Evolutionary conservation across 2,329 filamentous ascomycete species (phyloP).

Genomic region (Cordyceps cicadae): DNA sequence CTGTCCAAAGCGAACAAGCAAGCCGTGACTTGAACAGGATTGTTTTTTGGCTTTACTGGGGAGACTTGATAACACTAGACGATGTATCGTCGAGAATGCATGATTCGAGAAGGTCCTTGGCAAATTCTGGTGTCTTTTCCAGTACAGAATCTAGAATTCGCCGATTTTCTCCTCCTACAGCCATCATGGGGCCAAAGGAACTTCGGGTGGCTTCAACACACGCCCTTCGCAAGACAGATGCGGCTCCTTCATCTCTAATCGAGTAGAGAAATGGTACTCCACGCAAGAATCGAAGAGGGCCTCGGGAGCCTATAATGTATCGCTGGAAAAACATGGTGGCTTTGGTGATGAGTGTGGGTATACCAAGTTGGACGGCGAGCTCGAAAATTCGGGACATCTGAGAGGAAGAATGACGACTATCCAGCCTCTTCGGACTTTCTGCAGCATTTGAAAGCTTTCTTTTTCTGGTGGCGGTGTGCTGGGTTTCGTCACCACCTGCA

Average conservation of each 20-base stretch:
- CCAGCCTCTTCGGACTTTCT: background rate
- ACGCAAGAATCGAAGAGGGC: no score
- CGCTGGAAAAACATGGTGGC: background rate
- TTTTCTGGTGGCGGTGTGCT: no score
- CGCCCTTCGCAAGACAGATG: background rate
- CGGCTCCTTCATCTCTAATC: background rate
- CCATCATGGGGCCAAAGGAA: background rate
- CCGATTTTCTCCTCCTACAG: background rate
- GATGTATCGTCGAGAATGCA: background rate
- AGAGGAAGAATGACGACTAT: no score
- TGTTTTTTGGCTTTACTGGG: background rate
- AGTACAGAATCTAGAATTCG: background rate
- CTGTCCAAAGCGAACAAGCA: no score
- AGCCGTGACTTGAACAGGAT: no score
- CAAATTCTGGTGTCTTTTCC: background rate
- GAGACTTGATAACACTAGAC: background rate
- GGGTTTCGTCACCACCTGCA: no score
- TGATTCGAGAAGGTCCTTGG: background rate
- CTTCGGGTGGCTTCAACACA: background rate
- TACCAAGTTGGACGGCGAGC: background rate
- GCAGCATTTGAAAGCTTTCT: background rate
- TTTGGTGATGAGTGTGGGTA: background rate
- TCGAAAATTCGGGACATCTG: background rate
- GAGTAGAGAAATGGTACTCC: background rate
- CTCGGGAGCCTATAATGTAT: background rate